Evolutionary conservation across 2,329 filamentous ascomycete species (phyloP), one percentile per base, ranked within the genome.

Genomic region (Penicillium aurantiogriseum): DNA sequence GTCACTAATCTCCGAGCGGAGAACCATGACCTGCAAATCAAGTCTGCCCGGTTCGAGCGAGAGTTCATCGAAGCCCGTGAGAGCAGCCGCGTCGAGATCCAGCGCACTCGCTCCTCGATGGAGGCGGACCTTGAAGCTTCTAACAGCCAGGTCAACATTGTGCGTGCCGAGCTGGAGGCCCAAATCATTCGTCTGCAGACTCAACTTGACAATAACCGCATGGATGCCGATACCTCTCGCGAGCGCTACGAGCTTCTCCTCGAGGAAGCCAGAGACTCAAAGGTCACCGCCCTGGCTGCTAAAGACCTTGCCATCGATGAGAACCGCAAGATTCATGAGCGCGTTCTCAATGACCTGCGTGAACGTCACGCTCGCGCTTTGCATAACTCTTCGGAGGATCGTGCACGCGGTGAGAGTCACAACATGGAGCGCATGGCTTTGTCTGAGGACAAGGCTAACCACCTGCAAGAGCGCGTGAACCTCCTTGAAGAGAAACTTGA

Each of bases 401-500:
- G 88, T 58, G 87, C 93, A 67, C 87, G 90, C 49, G 81, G 86
- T 2, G 92, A 96, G 73, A 83, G 88, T 61, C 89, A 92, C 71
- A 84, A 95, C 43, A 83, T 89, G 47, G 91, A 97, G 69, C 87
- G 90, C 27, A 83, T 97, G 54, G 87, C 85, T 62, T 82, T 97
- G 56, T 90, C 91, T 0, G 86, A 92, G 9, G 90, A 91, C 56
- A 96, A 93, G 80, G 85, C 88, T 4, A 86, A 92, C 66, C 89
- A 95, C 71, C 84, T 95, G 23, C 88, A 95, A 71, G 92, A 97
- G 67, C 91, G 90, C 66, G 85, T 97, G 27, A 77, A 83, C 5
- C 89, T 95, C 67, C 81, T 97, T 1, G 91, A 97, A 72, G 92
- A 97, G 73, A 93, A 92, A 74, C 83, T 99, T 17, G 88, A 95